Conservation (phyloP, 1,284 basidiomycete genomes). For the Cystobasidiaceae sp. region DNA sequence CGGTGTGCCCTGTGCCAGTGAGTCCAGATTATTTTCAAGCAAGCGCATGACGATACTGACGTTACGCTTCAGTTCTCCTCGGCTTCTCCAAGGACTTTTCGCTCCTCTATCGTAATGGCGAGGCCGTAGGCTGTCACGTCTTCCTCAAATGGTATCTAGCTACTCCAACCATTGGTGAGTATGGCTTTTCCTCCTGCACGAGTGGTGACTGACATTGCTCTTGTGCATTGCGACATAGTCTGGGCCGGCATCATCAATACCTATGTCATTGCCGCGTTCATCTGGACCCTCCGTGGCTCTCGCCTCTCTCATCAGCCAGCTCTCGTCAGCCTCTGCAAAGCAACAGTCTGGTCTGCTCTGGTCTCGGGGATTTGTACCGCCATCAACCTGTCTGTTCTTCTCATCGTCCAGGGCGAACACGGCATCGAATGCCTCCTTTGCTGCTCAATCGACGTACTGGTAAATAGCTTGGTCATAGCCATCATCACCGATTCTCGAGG, state of each 20-base stretch:
- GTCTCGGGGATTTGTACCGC: constrained; percentile 15
- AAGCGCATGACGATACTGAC: neutral
- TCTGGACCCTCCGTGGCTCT: neutral
- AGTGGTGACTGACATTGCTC: neutral
- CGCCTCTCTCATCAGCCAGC: neutral
- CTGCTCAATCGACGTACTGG: constrained; percentile 31
- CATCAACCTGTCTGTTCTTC: constrained; percentile 23
- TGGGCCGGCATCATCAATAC: constrained; percentile 22
- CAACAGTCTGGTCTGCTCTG: constrained; percentile 10
- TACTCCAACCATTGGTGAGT: constrained; percentile 21
- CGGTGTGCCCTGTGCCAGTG: constrained; percentile 27
- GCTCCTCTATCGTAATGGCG: neutral
- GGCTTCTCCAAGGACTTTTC: constrained; percentile 18
- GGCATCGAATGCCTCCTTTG: constrained; percentile 29
- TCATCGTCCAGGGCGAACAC: constrained; percentile 27
- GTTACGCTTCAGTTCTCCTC: constrained; percentile 2
- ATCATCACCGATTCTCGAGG: constrained; percentile 12
- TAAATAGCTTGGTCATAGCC: constrained; percentile 16
- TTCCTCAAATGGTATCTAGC: constrained; percentile 27
- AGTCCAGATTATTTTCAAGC: neutral
- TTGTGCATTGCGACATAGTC: neutral
- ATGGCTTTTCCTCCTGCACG: neutral
- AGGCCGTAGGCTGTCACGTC: constrained; percentile 27
- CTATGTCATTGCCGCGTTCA: constrained; percentile 10
- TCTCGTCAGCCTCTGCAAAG: neutral